Conservation (phyloP, 805 yeast genomes). For the Candida sphagnicola region DNA sequence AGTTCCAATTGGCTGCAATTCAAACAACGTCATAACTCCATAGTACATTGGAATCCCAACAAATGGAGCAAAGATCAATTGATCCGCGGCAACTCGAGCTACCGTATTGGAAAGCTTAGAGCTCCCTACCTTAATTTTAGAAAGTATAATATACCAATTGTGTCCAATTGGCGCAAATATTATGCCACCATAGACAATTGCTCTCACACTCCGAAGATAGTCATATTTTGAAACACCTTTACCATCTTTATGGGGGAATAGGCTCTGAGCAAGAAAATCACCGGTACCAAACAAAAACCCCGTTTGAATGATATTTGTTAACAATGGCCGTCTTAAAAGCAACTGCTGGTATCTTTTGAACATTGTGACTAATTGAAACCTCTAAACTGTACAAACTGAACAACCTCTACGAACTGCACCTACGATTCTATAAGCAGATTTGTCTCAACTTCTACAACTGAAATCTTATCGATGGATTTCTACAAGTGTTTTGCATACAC, state of each 20-base stretch:
- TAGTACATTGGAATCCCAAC: constrained; percentile 69
- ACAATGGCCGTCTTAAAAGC: constrained; percentile 32
- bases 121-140: constrained; percentile 23
- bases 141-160: constrained; percentile 60
- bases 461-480: too few relatives aligned
- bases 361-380: not conserved
- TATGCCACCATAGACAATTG: constrained; percentile 65
- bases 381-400: not conserved
- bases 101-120: constrained; percentile 11
- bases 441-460: too few relatives aligned
- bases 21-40: constrained; percentile 62
- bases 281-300: constrained; percentile 70
- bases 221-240: constrained; percentile 36
- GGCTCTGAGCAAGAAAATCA: constrained; percentile 65
- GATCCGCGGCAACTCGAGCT: constrained; percentile 64
- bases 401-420: not conserved
- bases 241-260: constrained; percentile 23
- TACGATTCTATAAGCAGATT: too few relatives aligned
- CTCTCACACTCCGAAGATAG: constrained; percentile 53
- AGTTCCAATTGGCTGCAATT: constrained; percentile 35
- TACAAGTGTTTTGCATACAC: too few relatives aligned
- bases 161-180: constrained; percentile 75
- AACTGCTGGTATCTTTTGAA: constrained; percentile 18
- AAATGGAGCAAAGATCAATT: constrained; percentile 71
- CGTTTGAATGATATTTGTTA: constrained; percentile 46